These are phyloP conservation scores for Pleurotus sapidus DNA, from an alignment of 768 basidiomycete genomes.

Conservation along the genomic window DNA sequence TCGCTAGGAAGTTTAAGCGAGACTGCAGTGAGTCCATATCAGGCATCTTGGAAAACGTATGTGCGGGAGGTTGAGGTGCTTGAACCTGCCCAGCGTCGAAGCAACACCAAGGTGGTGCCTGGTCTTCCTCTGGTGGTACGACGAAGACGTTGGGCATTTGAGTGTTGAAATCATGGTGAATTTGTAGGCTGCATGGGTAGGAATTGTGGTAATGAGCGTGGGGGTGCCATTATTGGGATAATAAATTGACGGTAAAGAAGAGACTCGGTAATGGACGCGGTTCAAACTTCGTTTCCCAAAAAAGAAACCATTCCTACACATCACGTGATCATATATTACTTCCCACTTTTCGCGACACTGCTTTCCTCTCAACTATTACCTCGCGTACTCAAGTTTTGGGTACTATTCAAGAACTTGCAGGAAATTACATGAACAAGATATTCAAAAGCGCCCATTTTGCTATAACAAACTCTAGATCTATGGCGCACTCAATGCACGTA, in stretches of 20 bases:
- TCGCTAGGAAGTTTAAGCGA: constrained; percentile 19
- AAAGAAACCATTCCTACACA: neutral
- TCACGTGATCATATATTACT: constrained; percentile 25
- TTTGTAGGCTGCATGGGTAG: constrained; percentile 9
- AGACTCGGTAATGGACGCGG: neutral
- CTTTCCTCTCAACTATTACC: too few species aligned
- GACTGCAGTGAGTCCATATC: constrained; percentile 31
- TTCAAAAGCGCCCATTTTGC: neutral
- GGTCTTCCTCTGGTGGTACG: constrained; percentile 57
- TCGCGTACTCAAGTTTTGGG: too few species aligned
- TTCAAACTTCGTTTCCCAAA: neutral
- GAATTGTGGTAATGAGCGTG: constrained; percentile 2
- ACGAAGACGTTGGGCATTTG: constrained; percentile 52
- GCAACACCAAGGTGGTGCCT: constrained; percentile 50
- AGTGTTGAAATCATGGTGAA: constrained; percentile 11
- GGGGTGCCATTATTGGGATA: constrained; percentile 1
- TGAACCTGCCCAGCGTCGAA: constrained; percentile 44
- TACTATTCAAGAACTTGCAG: too few species aligned
- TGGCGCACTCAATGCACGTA: constrained; percentile 33
- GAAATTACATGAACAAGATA: neutral
- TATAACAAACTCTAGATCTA: neutral
- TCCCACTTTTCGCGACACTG: too few species aligned
- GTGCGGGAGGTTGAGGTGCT: constrained; percentile 7
- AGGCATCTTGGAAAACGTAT: constrained; percentile 10
- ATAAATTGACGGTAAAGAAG: neutral